A percentile compares a stretch with the other conserved stretches of the same genome.
Evolutionary conservation across 257 asterid species (phyloP).

Genomic region (Solanum habrochaites): DNA sequence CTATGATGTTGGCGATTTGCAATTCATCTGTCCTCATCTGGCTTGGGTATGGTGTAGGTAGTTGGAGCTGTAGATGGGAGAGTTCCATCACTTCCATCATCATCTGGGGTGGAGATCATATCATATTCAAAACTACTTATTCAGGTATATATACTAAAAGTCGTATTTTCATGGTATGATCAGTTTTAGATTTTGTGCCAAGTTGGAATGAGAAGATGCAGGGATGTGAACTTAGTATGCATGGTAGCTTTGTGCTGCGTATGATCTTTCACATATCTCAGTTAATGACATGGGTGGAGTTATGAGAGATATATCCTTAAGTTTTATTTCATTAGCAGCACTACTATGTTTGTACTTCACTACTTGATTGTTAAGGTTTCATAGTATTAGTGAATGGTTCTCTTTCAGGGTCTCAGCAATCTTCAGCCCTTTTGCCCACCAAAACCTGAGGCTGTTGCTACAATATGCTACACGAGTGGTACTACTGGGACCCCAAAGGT

Average conservation of each 20-base stretch:
- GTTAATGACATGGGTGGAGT: not conserved
- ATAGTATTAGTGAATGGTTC: not conserved
- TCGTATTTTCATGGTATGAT: not conserved
- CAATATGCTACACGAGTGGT: conserved; percentile 92
- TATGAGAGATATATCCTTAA: not conserved
- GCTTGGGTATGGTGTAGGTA: conserved; percentile 33
- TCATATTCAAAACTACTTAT: conserved; percentile 54
- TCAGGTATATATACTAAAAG: conserved; percentile 23
- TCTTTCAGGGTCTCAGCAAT: conserved; percentile 48
- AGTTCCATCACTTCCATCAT: conserved; percentile 71
- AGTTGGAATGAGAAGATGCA: not conserved
- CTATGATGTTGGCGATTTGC: not conserved
- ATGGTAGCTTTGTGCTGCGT: not conserved
- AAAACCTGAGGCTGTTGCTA: conserved; percentile 63
- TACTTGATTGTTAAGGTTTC: not conserved
- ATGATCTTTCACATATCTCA: not conserved
- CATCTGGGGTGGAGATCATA: conserved; percentile 51
- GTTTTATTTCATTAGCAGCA: not conserved
- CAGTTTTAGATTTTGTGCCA: not conserved
- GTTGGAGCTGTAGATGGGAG: conserved; percentile 80
- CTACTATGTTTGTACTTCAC: not conserved
- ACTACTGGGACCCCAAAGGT: conserved; percentile 99
- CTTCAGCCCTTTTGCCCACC: conserved; percentile 72
- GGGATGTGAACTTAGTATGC: not conserved
- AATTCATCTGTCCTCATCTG: not conserved